Conservation (phyloP, 1,284 basidiomycete species). For the Exobasidium cylindrosporum region DNA sequence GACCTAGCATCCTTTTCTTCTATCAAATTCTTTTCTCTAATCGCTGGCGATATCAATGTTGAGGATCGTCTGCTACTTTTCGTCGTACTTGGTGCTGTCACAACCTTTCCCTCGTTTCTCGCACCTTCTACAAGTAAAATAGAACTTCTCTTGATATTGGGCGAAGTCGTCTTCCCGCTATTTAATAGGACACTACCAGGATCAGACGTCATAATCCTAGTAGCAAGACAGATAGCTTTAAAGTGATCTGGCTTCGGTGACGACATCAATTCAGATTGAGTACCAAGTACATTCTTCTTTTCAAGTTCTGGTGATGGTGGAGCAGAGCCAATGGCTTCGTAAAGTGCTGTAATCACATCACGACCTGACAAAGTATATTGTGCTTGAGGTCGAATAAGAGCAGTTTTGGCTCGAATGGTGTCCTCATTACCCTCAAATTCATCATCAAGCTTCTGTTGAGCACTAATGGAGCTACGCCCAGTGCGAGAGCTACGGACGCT, state of each 20-base stretch:
- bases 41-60: neutral
- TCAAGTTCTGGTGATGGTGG: conserved; percentile 12
- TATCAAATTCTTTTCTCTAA: neutral
- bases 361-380: conserved; percentile 13
- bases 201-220: conserved; percentile 81
- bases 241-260: conserved; percentile 55
- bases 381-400: neutral
- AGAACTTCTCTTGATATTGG: conserved; percentile 67
- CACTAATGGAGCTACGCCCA: neutral
- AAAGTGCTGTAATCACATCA: conserved; percentile 13
- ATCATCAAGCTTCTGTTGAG: neutral
- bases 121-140: conserved; percentile 70
- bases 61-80: conserved; percentile 11
- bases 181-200: conserved; percentile 71
- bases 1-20: neutral
- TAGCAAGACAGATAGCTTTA: conserved; percentile 75
- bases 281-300: neutral
- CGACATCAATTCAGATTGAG: too few species aligned
- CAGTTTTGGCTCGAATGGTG: neutral
- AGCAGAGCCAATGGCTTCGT: conserved; percentile 20
- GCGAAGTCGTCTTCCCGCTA: conserved; percentile 65
- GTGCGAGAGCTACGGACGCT: neutral
- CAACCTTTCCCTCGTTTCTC: conserved; percentile 66
- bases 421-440: neutral
- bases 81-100: conserved; percentile 35